These are phyloP conservation scores for Raddia distichophylla DNA, from an alignment of 176 grass and related monocot species.

Conservation along the genomic window DNA sequence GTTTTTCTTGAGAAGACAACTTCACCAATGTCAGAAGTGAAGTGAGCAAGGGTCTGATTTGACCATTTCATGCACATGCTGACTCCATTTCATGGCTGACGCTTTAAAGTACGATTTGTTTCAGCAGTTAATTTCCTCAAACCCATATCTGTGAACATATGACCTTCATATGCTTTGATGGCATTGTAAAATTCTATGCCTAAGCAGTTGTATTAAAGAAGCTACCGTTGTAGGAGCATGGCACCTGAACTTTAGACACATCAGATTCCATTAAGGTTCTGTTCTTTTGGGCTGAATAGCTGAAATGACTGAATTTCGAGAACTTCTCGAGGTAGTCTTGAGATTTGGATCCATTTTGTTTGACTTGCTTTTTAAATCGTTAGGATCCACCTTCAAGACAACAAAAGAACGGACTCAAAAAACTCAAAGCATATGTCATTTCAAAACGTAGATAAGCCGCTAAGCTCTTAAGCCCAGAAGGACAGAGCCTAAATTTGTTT, in stretches of 20 bases:
- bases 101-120: not conserved
- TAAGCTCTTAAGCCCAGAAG: too few relatives aligned
- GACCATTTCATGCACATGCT: not conserved
- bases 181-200: not conserved
- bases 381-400: too few relatives aligned
- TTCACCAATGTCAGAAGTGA: not conserved
- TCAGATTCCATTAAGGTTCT: not conserved
- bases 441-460: too few relatives aligned
- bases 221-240: slow-evolving; percentile 3
- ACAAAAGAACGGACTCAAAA: too few relatives aligned
- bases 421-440: too few relatives aligned
- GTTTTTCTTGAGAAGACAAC: too few relatives aligned
- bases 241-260: not conserved
- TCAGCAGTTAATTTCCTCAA: not conserved
- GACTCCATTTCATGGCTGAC: slow-evolving; percentile 3
- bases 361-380: too few relatives aligned
- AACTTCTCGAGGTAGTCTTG: too few relatives aligned
- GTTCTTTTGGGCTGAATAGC: too few relatives aligned
- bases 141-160: slow-evolving; percentile 23
- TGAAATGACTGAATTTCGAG: too few relatives aligned
- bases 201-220: not conserved
- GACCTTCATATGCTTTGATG: not conserved
- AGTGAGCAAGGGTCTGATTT: not conserved
- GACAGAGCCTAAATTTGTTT: not conserved
- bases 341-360: too few relatives aligned